Conservation (phyloP, 2,329 filamentous ascomycete species). For the Gnomoniopsis smithogilvyi region DNA sequence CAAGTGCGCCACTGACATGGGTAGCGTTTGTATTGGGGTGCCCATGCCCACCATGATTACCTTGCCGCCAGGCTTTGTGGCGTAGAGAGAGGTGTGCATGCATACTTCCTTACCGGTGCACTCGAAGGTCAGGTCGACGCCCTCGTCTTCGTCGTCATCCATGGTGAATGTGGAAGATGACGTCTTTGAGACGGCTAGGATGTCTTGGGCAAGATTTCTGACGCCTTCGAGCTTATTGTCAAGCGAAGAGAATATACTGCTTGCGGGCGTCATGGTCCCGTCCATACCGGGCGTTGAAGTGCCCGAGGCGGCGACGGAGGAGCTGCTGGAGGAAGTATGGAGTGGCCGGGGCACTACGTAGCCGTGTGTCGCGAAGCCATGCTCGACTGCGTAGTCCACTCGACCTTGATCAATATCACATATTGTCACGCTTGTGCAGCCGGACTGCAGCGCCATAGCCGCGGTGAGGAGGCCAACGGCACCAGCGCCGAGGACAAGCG, state of each 20-base stretch:
- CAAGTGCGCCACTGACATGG: conserved; percentile 68
- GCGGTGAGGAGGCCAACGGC: conserved; percentile 62
- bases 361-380: conserved; percentile 59
- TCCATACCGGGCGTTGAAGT: conserved; percentile 43
- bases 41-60: conserved; percentile 80
- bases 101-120: conserved; percentile 74
- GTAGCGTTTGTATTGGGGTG: conserved; percentile 70
- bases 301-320: conserved; percentile 40
- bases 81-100: conserved; percentile 72
- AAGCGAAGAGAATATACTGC: conserved; percentile 40
- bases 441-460: conserved; percentile 59
- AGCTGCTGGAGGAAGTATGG: conserved; percentile 40
- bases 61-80: conserved; percentile 66
- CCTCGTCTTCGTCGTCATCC: conserved; percentile 43
- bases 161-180: conserved; percentile 22
- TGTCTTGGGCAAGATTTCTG: conserved; percentile 45
- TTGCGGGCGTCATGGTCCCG: conserved; percentile 41
- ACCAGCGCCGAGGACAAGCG: conserved; percentile 63
- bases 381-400: conserved; percentile 55
- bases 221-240: conserved; percentile 49
- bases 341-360: conserved; percentile 48
- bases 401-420: conserved; percentile 59
- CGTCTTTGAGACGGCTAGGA: conserved; percentile 39
- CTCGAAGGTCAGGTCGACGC: conserved; percentile 70
- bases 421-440: conserved; percentile 57